Evolutionary conservation across 2,329 filamentous ascomycete species (phyloP), one percentile per base, ranked within the genome.

Genomic region (Corinectria fuckeliana): DNA sequence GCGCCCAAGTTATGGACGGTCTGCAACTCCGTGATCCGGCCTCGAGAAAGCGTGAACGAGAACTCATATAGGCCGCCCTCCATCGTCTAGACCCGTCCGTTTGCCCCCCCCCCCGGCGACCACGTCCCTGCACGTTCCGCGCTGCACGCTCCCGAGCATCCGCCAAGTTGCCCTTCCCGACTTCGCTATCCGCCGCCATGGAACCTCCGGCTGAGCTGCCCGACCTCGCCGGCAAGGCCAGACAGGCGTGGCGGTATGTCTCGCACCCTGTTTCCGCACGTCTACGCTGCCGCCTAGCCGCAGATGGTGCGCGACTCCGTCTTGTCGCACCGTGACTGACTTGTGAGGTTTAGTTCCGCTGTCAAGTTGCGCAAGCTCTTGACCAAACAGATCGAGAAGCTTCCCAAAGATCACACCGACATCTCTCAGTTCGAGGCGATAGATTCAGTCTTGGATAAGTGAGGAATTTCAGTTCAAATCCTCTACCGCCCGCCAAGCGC

Each of bases 401-500:
- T 82, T 13, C 76, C 77, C 55, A 73, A 73, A 55, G 73, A 74
- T 30, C 68, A 67, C 26, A 69, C 77, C 26, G 78, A 80, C 53
- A 64, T 77, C n/a, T 71, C 74, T 36, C 77, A 77, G 28, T 81
- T 82, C 54, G 77, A 82, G 58, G 72, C 75, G 53, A 69, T 81
- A 42, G 80, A 82, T 63, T 72, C 75, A 28, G 64, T 75, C 55
- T 70, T 83, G 70, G 76, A 79, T 50, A 74, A 76, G 78, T 81
- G 68, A 69, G 77, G 65, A 62, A 50, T 4, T 45, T 45, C 5
- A 48, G 25, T 36, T 9, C 32, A 16, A n/a, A n/a, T n/a, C n/a
- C n/a, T 36, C 5, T 21, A 45, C 30, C 38, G 38, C 9, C n/a
- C 38, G 36, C 21, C 6, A 11, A 34, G n/a, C n/a, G 23, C 18